Base-by-base conservation (phyloP, 352 stramenopile genomes). In the Globisporangium sylvaticum region DNA sequence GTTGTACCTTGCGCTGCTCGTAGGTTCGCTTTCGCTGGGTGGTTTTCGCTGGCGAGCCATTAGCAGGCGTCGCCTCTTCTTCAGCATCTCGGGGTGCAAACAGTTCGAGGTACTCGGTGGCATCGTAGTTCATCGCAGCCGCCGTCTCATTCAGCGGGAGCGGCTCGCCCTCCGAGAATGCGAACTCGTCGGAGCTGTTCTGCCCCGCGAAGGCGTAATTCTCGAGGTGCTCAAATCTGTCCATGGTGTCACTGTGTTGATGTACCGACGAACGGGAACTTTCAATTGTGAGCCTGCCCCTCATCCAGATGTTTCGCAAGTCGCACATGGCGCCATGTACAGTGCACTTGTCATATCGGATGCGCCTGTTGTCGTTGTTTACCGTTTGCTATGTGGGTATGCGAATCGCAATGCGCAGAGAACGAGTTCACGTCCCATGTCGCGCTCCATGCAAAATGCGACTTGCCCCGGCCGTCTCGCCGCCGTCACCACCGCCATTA, bases 21-120 rank as follows among this genome's bases (percentile, higher is more conserved):
- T 64, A 64, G 37, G 58, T 55, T 55, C 58, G 58, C 25, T 64
- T 64, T 6, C 58, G 58, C 18, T 64, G 58, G 22, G 44, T 34
- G 9, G 15, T 20, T n/a, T 39, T 64, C 12, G 27, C 6, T 14
- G 20, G 29, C 20, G 12, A 44, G 1, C 10, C 20, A 42, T 42
- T 42, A 42, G 34, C 12, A 14, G 14, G 34, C 0, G 18, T 1
- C 0, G 29, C 0, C 20, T 25, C 37, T 18, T 64, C 58, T 15
- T 64, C 58, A 9, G 10, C 7, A 25, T 55, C 39, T 12, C 29
- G 37, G 25, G 25, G 12, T 31, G 39, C 22, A 15, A 64, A 20
- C 9, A 64, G 25, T 6, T 56, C 39, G 8, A 64, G 58, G 25
- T 55, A 42, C 39, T 64, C 58, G 15, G 22, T 52, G 20, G 24